Conservation (phyloP, 2,329 filamentous ascomycete species). For the Rugonectria rugulosa region DNA sequence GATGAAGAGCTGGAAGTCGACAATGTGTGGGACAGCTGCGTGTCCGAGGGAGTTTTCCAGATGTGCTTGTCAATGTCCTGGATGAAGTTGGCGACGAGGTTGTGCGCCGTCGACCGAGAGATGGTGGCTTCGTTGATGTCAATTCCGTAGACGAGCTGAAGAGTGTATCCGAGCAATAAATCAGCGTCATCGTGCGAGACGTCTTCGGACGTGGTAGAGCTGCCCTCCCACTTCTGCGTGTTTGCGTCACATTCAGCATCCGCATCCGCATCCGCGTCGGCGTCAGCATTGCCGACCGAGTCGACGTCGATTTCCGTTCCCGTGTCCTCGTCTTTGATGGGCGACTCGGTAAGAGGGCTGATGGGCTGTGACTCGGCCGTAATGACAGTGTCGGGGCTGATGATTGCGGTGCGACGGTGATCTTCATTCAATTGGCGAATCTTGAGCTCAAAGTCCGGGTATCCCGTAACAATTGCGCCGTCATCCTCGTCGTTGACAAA, state of each 20-base stretch:
- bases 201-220: constrained; percentile 39
- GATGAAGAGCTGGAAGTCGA: constrained; percentile 43
- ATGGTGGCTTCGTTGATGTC: constrained; percentile 45
- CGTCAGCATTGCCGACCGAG: constrained; percentile 2
- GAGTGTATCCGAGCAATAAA: constrained; percentile 44
- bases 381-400: constrained; percentile 6
- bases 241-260: constrained; percentile 20
- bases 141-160: constrained; percentile 49
- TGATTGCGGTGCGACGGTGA: not conserved
- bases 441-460: constrained; percentile 39
- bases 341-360: constrained; percentile 29
- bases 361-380: constrained; percentile 12
- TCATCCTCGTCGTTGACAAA: constrained; percentile 49
- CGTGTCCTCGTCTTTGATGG: constrained; percentile 30
- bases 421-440: constrained; percentile 28
- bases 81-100: constrained; percentile 43
- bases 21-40: constrained; percentile 40
- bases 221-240: constrained; percentile 27
- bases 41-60: constrained; percentile 41
- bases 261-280: not conserved
- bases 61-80: constrained; percentile 44
- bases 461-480: constrained; percentile 34
- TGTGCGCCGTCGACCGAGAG: constrained; percentile 38
- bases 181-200: constrained; percentile 45
- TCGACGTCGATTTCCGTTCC: constrained; percentile 31